Conservation (phyloP, 1,139 yeast species). For the Scheffersomyces cryptocercus region DNA sequence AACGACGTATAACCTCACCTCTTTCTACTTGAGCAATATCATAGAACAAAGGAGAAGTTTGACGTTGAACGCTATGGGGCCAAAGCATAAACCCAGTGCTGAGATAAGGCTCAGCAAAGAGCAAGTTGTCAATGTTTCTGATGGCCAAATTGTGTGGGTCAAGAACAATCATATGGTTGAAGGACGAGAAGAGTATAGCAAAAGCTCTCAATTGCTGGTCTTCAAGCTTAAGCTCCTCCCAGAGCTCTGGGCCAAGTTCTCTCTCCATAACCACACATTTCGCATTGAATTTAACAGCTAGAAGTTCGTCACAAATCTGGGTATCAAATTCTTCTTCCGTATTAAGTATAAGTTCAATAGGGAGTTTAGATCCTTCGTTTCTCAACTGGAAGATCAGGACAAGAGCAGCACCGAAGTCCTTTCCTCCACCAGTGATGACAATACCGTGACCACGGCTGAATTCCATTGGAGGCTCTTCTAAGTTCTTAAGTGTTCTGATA, state of each 20-base stretch:
- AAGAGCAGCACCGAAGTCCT: constrained; percentile 29
- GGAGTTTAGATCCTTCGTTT: constrained; percentile 34
- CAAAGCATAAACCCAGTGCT: constrained; percentile 34
- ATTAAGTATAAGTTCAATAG: constrained; percentile 37
- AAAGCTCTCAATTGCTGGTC: constrained; percentile 33
- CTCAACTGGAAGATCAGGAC: constrained; percentile 33
- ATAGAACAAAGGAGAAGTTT: constrained; percentile 36
- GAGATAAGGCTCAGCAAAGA: constrained; percentile 26
- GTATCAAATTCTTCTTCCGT: constrained; percentile 24
- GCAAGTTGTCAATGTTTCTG: constrained; percentile 30
- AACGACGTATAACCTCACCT: constrained; percentile 31
- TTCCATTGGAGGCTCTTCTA: constrained; percentile 25
- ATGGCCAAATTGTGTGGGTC: constrained; percentile 41
- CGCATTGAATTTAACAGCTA: constrained; percentile 29
- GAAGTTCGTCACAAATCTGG: constrained; percentile 30
- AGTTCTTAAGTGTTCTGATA: constrained; percentile 22
- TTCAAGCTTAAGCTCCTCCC: constrained; percentile 17
- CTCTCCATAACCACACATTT: constrained; percentile 32
- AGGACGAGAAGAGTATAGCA: constrained; percentile 35
- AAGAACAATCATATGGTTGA: constrained; percentile 34
- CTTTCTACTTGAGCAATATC: constrained; percentile 32
- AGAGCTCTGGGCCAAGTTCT: constrained; percentile 26
- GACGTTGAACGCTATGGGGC: constrained; percentile 43
- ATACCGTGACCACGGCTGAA: constrained; percentile 36
- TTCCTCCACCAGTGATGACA: constrained; percentile 34